Evolutionary conservation across 306 rosid genomes (phyloP).

Genomic region (Lathyrus sativus): DNA sequence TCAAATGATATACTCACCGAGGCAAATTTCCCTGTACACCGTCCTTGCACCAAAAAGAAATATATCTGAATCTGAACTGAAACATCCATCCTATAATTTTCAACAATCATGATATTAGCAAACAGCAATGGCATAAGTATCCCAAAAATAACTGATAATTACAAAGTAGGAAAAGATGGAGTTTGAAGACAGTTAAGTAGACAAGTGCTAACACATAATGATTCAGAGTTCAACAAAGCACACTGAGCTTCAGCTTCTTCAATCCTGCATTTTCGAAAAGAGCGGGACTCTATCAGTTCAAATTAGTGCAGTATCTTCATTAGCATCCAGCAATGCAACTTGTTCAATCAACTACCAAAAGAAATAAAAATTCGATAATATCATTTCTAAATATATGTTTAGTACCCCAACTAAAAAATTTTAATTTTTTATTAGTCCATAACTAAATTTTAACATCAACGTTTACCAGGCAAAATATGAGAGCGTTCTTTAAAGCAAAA

Average conservation of each 20-base stretch:
- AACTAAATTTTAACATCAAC: background rate
- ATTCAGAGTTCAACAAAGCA: conserved; percentile 72
- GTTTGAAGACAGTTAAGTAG: conserved; percentile 11
- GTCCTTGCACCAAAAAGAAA: conserved; percentile 89
- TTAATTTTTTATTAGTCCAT: background rate
- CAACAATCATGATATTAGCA: conserved; percentile 29
- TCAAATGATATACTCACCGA: conserved; percentile 51
- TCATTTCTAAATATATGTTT: background rate
- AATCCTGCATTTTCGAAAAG: conserved; percentile 53
- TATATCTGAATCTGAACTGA: conserved; percentile 78
- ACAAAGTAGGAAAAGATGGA: background rate
- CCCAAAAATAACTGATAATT: conserved; percentile 28
- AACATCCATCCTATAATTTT: conserved; percentile 70
- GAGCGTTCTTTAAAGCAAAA: conserved; percentile 28
- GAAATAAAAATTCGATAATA: conserved; percentile 7
- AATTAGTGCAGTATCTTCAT: conserved; percentile 6
- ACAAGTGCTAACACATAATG: conserved; percentile 60
- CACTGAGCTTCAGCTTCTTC: conserved; percentile 95
- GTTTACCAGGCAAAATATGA: conserved; percentile 1
- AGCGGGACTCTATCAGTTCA: conserved; percentile 13
- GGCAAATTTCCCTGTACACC: conserved; percentile 79
- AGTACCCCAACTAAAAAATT: background rate
- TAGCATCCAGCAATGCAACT: conserved; percentile 14
- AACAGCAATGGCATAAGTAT: conserved; percentile 31
- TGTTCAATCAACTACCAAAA: conserved; percentile 30